Conservation (phyloP, 2,329 filamentous ascomycete genomes). For the Penicillium sp. region DNA sequence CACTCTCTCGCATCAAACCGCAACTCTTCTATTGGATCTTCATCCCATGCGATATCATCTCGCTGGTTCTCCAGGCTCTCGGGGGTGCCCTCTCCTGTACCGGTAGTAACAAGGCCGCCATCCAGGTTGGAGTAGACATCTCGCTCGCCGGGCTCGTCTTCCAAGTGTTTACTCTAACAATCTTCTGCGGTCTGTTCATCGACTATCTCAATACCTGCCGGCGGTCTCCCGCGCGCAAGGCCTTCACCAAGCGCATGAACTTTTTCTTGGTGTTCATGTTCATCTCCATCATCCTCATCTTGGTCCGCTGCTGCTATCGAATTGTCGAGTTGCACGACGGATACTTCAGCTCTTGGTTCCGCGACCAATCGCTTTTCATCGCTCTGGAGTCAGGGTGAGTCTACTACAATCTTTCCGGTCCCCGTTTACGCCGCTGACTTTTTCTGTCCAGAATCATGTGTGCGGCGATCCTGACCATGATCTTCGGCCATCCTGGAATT, state of each 20-base stretch:
- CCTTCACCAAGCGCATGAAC: slow-evolving; percentile 35
- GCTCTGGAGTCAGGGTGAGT: slow-evolving; percentile 54
- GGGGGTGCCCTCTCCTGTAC: slow-evolving; percentile 40
- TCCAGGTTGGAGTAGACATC: slow-evolving; percentile 44
- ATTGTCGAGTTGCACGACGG: slow-evolving; percentile 64
- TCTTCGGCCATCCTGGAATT: too few relatives aligned
- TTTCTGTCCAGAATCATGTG: too few relatives aligned
- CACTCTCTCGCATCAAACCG: slow-evolving; percentile 42
- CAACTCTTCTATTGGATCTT: slow-evolving; percentile 39
- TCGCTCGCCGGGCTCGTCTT: slow-evolving; percentile 42
- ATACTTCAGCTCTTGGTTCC: slow-evolving; percentile 45
- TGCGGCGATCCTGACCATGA: too few relatives aligned
- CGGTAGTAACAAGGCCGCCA: slow-evolving; percentile 13
- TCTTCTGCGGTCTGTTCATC: slow-evolving; percentile 14
- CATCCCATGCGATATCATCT: slow-evolving; percentile 44
- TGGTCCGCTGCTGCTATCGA: slow-evolving; percentile 63
- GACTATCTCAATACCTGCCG: slow-evolving; percentile 12
- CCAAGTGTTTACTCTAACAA: slow-evolving; percentile 41
- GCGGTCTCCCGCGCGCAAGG: slow-evolving; percentile 25
- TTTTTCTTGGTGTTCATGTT: slow-evolving; percentile 52
- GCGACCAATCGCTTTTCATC: slow-evolving; percentile 55
- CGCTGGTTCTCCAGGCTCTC: slow-evolving; percentile 42
- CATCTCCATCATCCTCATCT: slow-evolving; percentile 56
- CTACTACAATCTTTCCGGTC: too few relatives aligned
- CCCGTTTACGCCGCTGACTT: too few relatives aligned